phyloP scores from a whole-genome alignment of 2,329 filamentous ascomycete genomes.

The Sporothrix brunneoviolacea region DNA sequence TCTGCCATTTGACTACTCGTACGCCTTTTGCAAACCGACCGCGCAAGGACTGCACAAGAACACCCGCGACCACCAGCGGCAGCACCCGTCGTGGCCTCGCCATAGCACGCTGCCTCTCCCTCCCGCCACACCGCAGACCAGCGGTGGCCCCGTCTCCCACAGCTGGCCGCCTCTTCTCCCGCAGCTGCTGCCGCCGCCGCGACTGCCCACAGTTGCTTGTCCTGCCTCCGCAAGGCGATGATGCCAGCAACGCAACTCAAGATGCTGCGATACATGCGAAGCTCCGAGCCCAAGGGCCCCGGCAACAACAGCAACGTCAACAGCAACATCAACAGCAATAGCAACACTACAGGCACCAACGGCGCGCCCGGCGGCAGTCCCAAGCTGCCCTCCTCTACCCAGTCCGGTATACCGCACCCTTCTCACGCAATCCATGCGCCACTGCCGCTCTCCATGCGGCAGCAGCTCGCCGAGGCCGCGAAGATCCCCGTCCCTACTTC shows the following conservation, averaged over 20 bases:
- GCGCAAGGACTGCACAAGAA: no score
- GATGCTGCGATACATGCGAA: conserved; percentile 22
- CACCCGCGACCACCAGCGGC: no score
- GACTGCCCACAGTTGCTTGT: conserved; percentile 11
- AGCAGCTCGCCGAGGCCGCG: conserved; percentile 27
- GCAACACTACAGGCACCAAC: not conserved
- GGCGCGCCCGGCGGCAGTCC: conserved; percentile 12
- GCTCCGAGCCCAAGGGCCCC: conserved; percentile 19
- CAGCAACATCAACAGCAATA: not conserved
- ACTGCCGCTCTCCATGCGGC: conserved; percentile 25
- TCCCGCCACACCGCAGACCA: not conserved
- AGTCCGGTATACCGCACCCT: not conserved
- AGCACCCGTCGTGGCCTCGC: not conserved
- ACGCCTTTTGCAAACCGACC: no score
- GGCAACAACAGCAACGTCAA: conserved; percentile 2
- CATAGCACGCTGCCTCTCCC: not conserved
- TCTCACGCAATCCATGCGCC: conserved; percentile 7
- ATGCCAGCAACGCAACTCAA: conserved; percentile 21
- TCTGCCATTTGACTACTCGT: not conserved
- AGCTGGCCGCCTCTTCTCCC: not conserved
- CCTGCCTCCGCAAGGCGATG: conserved; percentile 15
- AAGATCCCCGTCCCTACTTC: conserved; percentile 32
- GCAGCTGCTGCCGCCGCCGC: conserved; percentile 12
- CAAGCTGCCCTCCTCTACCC: conserved; percentile 3
- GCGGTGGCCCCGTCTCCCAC: conserved; percentile 1